These are phyloP conservation scores for Hyaloscypha variabilis DNA, from an alignment of 495 filamentous ascomycete species.

Conservation along the genomic window DNA sequence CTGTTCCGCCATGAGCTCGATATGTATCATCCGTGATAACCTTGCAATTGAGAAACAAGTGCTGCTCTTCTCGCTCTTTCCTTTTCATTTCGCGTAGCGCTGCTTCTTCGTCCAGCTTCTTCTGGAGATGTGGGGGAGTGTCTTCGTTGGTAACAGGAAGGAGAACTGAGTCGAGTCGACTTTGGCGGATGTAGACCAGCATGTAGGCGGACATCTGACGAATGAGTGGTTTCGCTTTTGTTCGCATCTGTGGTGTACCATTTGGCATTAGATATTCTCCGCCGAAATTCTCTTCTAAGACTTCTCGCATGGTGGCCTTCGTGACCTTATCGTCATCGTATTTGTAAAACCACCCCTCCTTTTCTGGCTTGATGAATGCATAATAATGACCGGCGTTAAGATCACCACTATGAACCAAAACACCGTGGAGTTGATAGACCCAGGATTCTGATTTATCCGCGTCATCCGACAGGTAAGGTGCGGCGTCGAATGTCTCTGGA, in stretches of 20 bases:
- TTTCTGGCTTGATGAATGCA: slow-evolving; percentile 90
- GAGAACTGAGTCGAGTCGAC: slow-evolving; percentile 76
- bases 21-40: slow-evolving; percentile 81
- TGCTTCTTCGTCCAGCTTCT: slow-evolving; percentile 78
- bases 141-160: slow-evolving; percentile 73
- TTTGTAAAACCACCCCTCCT: slow-evolving; percentile 92
- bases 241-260: slow-evolving; percentile 38
- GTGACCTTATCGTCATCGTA: slow-evolving; percentile 98
- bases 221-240: slow-evolving; percentile 50
- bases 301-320: slow-evolving; percentile 86
- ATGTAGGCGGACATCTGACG: slow-evolving; percentile 83
- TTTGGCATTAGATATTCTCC: slow-evolving; percentile 74
- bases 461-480: slow-evolving; percentile 82
- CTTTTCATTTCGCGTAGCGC: slow-evolving; percentile 68
- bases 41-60: slow-evolving; percentile 83
- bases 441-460: slow-evolving; percentile 89
- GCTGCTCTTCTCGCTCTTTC: slow-evolving; percentile 91
- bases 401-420: slow-evolving; percentile 95
- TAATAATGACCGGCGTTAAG: slow-evolving; percentile 99
- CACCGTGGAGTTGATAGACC: slow-evolving; percentile 90
- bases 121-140: slow-evolving; percentile 80
- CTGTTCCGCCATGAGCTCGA: slow-evolving; percentile 78
- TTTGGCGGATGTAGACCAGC: slow-evolving; percentile 95
- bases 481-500: slow-evolving; percentile 88
- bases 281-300: slow-evolving; percentile 94